Evolutionary conservation across 805 yeast genomes (phyloP).

Genomic region (Candida krabiensis): DNA sequence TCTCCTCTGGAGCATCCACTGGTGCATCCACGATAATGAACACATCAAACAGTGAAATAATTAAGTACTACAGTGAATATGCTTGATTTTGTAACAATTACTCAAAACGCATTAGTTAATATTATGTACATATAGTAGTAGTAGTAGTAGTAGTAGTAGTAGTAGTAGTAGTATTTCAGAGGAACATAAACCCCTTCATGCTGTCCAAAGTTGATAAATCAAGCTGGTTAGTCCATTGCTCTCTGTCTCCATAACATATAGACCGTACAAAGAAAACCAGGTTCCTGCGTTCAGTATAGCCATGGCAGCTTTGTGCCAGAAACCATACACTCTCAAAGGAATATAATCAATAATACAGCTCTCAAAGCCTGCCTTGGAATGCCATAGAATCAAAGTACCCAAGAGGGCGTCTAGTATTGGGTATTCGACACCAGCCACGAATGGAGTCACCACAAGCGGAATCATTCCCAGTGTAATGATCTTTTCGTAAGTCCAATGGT

Average conservation of each 20-base stretch:
- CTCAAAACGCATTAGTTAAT: no score
- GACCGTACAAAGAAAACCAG: slow-evolving; percentile 68
- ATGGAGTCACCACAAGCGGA: slow-evolving; percentile 76
- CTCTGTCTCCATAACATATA: slow-evolving; percentile 78
- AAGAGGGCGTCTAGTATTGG: slow-evolving; percentile 74
- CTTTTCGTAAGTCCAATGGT: slow-evolving; percentile 93
- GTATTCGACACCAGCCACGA: slow-evolving; percentile 68
- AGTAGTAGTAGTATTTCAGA: slow-evolving; percentile 3
- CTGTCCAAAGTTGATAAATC: slow-evolving; percentile 58
- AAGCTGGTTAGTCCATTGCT: slow-evolving; percentile 77
- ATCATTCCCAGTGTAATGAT: slow-evolving; percentile 65
- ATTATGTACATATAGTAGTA: no score
- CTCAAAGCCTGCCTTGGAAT: slow-evolving; percentile 83
- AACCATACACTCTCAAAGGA: slow-evolving; percentile 82
- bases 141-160: no score
- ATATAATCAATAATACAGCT: slow-evolving; percentile 92
- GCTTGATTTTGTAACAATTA: no score
- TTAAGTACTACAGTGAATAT: no score
- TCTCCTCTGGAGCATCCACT: no score
- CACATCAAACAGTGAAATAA: no score
- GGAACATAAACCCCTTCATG: no score
- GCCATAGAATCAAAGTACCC: slow-evolving; percentile 66
- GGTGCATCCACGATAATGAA: slow-evolving; percentile 6
- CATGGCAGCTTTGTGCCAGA: slow-evolving; percentile 68
- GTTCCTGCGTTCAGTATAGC: slow-evolving; percentile 72